phyloP scores from a whole-genome alignment of 768 basidiomycete species.

The Hygrophorus russula region DNA sequence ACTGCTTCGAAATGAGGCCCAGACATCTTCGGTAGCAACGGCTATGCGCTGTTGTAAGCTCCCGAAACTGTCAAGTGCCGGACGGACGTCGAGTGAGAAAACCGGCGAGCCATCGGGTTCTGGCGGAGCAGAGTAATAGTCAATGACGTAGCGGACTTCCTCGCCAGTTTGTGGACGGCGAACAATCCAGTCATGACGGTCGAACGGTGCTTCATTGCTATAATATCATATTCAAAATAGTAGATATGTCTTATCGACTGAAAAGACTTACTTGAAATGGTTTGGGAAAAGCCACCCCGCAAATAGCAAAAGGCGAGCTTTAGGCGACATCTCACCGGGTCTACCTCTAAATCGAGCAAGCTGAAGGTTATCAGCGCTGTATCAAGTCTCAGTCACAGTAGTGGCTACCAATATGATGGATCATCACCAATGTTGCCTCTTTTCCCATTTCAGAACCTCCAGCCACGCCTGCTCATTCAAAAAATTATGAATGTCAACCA shows the following conservation, averaged over 20 bases:
- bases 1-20: conserved; percentile 34
- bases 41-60: conserved; percentile 67
- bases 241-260: neutral
- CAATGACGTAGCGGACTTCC: conserved; percentile 92
- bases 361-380: conserved; percentile 57
- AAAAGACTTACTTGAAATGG: conserved; percentile 65
- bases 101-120: conserved; percentile 88
- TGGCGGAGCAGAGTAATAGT: conserved; percentile 92
- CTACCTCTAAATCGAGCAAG: conserved; percentile 80
- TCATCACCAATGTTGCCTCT: conserved; percentile 48
- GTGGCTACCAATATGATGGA: neutral
- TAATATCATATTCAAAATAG: conserved; percentile 1
- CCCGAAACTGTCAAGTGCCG: conserved; percentile 78
- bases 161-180: conserved; percentile 69
- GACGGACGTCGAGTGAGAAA: conserved; percentile 91
- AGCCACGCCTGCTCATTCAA: conserved; percentile 95
- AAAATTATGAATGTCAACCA: conserved; percentile 98
- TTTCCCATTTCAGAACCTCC: conserved; percentile 92
- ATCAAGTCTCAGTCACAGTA: conserved; percentile 3
- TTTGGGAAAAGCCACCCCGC: conserved; percentile 86
- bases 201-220: conserved; percentile 90
- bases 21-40: conserved; percentile 58
- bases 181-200: conserved; percentile 96
- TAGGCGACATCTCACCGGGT: conserved; percentile 90
- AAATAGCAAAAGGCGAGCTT: conserved; percentile 78